phyloP scores from a whole-genome alignment of 73 alveolate species.

The Tetrahymena malaccensis region DNA sequence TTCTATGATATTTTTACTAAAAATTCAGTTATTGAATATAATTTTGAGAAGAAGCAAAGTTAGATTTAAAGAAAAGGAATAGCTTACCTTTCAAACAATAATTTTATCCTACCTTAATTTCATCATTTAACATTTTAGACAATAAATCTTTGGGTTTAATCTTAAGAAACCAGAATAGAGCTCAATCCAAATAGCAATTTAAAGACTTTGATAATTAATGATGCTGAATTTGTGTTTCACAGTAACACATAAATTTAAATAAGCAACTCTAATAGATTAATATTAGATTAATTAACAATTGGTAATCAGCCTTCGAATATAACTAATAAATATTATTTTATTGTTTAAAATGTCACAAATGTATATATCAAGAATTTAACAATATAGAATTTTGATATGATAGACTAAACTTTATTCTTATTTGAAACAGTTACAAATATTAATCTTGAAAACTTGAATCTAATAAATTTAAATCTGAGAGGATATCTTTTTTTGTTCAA shows the following conservation, averaged over 20 bases:
- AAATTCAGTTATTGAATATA: background rate
- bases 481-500: too few species aligned
- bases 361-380: background rate
- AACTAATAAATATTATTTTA: background rate
- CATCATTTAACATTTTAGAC: background rate
- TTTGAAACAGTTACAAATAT: background rate
- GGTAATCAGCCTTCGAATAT: background rate
- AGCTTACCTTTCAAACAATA: background rate
- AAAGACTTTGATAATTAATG: background rate
- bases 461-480: background rate
- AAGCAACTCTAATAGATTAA: background rate
- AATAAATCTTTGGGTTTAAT: background rate
- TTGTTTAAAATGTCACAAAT: background rate
- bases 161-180: too few species aligned
- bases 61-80: background rate
- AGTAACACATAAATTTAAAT: background rate
- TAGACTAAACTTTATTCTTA: background rate
- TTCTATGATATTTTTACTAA: background rate
- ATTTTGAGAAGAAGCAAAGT: background rate
- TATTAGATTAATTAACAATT: background rate
- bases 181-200: background rate
- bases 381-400: background rate
- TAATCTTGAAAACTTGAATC: background rate
- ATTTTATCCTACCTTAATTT: background rate
- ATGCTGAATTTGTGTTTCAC: background rate